phyloP scores from a whole-genome alignment of 1,139 yeast species.

The Diutina catenulata region DNA sequence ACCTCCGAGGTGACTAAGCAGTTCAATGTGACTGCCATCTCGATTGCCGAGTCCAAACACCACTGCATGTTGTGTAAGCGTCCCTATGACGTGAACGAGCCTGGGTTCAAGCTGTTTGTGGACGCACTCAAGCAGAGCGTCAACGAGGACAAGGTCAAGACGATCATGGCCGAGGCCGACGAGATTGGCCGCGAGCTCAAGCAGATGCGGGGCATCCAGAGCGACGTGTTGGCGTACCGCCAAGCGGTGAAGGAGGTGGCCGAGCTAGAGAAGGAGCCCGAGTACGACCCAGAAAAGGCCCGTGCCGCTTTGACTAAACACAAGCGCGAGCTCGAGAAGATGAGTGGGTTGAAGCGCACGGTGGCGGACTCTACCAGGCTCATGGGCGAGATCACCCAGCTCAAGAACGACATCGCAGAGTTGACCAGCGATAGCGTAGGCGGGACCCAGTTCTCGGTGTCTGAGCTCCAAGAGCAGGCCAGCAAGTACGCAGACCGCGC shows the following conservation, averaged over 20 bases:
- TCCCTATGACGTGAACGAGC: constrained; percentile 34
- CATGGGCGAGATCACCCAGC: constrained; percentile 21
- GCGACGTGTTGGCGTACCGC: neutral
- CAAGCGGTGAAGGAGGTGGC: constrained; percentile 7
- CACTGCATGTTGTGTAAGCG: constrained; percentile 60
- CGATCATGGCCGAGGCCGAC: constrained; percentile 8
- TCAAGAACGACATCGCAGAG: constrained; percentile 22
- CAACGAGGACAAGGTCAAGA: constrained; percentile 21
- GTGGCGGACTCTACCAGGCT: constrained; percentile 25
- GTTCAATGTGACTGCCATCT: constrained; percentile 53
- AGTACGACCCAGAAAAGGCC: constrained; percentile 6
- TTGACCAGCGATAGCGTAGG: constrained; percentile 11
- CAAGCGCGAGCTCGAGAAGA: constrained; percentile 8
- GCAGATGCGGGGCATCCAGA: neutral
- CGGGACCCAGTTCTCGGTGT: neutral
- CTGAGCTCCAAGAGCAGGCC: constrained; percentile 1
- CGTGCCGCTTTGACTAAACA: constrained; percentile 8
- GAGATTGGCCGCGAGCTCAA: constrained; percentile 8
- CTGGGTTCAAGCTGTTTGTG: constrained; percentile 16
- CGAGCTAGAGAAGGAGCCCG: neutral
- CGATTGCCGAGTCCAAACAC: constrained; percentile 41
- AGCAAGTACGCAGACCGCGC: too few species aligned
- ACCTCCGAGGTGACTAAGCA: constrained; percentile 54
- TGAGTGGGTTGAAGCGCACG: constrained; percentile 15
- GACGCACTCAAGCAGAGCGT: constrained; percentile 25